These are phyloP conservation scores for Dictyostelium brefeldianum DNA, from an alignment of 78 protist genomes.

Conservation along the genomic window DNA sequence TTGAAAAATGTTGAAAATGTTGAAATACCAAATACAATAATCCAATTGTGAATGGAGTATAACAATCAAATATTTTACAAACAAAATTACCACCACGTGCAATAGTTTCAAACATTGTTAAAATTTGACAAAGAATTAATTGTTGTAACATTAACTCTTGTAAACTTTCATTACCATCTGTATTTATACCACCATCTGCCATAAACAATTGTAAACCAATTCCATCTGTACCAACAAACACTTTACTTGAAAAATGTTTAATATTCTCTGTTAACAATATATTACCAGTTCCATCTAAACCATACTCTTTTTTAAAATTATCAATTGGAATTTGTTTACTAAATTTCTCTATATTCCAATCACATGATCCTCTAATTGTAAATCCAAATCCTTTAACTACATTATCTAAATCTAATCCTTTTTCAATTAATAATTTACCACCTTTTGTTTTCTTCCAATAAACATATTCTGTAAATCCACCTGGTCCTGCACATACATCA, in stretches of 20 bases:
- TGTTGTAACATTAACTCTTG: constrained; percentile 87
- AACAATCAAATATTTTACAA: constrained; percentile 95
- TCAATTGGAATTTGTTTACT: constrained; percentile 74
- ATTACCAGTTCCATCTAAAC: constrained; percentile 83
- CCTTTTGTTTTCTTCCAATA: constrained; percentile 83
- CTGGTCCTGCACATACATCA: constrained; percentile 95
- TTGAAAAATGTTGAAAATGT: constrained; percentile 83
- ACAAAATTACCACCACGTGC: constrained; percentile 91
- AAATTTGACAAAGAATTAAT: constrained; percentile 91
- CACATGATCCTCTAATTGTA: constrained; percentile 86
- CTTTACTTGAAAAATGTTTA: constrained; percentile 47
- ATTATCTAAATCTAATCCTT: constrained; percentile 7
- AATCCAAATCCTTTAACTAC: constrained; percentile 72
- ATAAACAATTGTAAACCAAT: constrained; percentile 85
- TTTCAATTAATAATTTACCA: neutral
- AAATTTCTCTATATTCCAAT: constrained; percentile 86
- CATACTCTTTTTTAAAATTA: constrained; percentile 86
- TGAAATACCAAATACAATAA: constrained; percentile 80
- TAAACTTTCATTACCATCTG: constrained; percentile 83
- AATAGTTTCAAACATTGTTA: constrained; percentile 77
- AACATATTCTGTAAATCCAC: constrained; percentile 95
- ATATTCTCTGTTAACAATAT: constrained; percentile 80
- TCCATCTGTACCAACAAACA: constrained; percentile 61
- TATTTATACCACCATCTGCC: constrained; percentile 91
- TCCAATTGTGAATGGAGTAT: constrained; percentile 88